Evolutionary conservation across 805 yeast genomes (phyloP).

Genomic region (Candida broadrunensis): DNA sequence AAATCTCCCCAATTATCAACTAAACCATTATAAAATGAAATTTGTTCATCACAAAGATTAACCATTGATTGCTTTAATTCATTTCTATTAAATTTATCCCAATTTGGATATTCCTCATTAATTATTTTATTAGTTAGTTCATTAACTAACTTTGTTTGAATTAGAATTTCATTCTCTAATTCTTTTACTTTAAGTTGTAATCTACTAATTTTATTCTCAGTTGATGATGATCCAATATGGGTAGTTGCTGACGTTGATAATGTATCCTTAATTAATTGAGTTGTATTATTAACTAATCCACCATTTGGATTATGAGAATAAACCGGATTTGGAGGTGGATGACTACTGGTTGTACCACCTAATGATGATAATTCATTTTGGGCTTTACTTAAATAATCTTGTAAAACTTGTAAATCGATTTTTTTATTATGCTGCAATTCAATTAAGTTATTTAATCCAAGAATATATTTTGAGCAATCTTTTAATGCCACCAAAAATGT

Average conservation of each 20-base stretch:
- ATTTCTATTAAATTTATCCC: conserved; percentile 74
- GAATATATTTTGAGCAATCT: conserved; percentile 75
- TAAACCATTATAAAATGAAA: conserved; percentile 65
- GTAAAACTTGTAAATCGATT: conserved; percentile 82
- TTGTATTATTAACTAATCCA: conserved; percentile 39
- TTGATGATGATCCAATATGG: conserved; percentile 36
- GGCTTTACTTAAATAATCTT: conserved; percentile 73
- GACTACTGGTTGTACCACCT: conserved; percentile 11
- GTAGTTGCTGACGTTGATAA: conserved; percentile 47
- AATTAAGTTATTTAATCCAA: conserved; percentile 51
- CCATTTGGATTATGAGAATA: conserved; percentile 16
- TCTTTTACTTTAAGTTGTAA: conserved; percentile 40
- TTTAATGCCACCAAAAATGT: conserved; percentile 78
- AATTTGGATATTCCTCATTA: conserved; percentile 54
- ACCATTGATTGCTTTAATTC: conserved; percentile 74
- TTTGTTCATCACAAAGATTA: conserved; percentile 72
- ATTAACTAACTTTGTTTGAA: conserved; percentile 43
- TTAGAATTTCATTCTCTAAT: conserved; percentile 43
- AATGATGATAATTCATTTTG: conserved; percentile 53
- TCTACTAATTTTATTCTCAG: conserved; percentile 42
- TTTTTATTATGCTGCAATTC: conserved; percentile 88
- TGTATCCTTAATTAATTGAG: conserved; percentile 47
- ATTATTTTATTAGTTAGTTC: conserved; percentile 46
- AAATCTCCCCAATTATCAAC: conserved; percentile 69
- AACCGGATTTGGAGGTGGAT: conserved; percentile 32